phyloP scores from a whole-genome alignment of 116 monocot species.

The Dioscorea cayenensis region DNA sequence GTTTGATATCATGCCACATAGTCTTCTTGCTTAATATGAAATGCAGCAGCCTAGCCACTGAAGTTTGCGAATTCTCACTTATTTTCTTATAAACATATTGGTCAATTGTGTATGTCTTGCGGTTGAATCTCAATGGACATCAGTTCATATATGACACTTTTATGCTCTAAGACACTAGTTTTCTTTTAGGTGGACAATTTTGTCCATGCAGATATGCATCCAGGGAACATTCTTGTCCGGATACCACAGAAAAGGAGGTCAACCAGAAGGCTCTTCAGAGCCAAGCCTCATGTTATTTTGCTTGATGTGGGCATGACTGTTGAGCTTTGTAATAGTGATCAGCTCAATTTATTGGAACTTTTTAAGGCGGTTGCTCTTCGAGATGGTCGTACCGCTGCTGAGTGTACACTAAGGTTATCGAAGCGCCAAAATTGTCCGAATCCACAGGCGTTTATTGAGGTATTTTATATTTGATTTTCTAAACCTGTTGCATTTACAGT shows the following conservation, averaged over 20 bases:
- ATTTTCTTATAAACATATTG: not conserved
- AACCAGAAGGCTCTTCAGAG: conserved; percentile 48
- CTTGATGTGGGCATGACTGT: conserved; percentile 97
- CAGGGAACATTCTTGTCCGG: conserved; percentile 88
- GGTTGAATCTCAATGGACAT: no score
- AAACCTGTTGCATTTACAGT: not conserved
- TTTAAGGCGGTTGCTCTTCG: conserved; percentile 83
- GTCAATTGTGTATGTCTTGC: no score
- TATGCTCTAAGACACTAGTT: not conserved
- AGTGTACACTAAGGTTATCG: conserved; percentile 68
- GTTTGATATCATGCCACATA: no score
- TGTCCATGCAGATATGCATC: conserved; percentile 98
- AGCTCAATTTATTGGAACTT: conserved; percentile 62
- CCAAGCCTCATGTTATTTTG: conserved; percentile 75
- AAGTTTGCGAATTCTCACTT: not conserved
- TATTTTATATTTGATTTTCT: conserved; percentile 12
- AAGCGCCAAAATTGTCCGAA: conserved; percentile 71
- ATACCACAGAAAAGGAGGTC: conserved; percentile 25
- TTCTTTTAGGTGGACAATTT: conserved; percentile 79
- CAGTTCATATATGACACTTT: not conserved
- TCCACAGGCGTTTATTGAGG: conserved; percentile 74
- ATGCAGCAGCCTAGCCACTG: not conserved
- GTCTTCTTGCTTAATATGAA: no score
- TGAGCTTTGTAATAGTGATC: conserved; percentile 71
- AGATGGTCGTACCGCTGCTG: conserved; percentile 86